These are phyloP conservation scores for Yarrowia sp. DNA, from an alignment of 805 yeast genomes.

Conservation along the genomic window DNA sequence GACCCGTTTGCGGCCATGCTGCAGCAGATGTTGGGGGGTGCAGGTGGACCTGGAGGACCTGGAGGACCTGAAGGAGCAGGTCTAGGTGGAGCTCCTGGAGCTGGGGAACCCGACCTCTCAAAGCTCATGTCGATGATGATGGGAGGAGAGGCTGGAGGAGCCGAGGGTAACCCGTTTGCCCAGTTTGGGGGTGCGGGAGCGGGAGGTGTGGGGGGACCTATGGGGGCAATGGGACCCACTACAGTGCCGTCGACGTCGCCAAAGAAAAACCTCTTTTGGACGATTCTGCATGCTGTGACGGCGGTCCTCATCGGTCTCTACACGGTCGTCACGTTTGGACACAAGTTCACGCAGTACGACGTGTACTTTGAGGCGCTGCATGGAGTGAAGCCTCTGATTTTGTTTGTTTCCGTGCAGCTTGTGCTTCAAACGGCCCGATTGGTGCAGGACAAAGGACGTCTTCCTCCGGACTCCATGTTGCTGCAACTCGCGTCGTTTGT, in stretches of 20 bases:
- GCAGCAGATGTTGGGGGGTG: slow-evolving; percentile 15
- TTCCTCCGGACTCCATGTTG: slow-evolving; percentile 15
- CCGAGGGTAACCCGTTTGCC: not conserved
- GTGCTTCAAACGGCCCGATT: slow-evolving; percentile 11
- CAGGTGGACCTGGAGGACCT: not conserved
- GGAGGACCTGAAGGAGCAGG: not conserved
- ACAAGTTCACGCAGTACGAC: not conserved
- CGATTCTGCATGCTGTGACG: not conserved
- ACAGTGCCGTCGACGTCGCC: not conserved
- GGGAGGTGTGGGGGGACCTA: not conserved
- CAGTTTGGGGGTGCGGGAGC: not conserved
- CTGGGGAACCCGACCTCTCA: slow-evolving; percentile 1
- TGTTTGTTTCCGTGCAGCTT: slow-evolving; percentile 9
- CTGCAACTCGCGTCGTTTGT: slow-evolving; percentile 3
- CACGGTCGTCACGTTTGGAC: not conserved
- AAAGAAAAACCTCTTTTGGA: not conserved
- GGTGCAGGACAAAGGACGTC: slow-evolving; percentile 20
- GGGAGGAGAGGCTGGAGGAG: slow-evolving; percentile 14
- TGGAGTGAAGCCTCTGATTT: slow-evolving; percentile 4
- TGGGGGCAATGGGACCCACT: not conserved
- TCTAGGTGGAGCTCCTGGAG: not conserved
- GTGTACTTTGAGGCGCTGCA: not conserved
- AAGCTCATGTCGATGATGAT: slow-evolving; percentile 23
- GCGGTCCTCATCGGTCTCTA: slow-evolving; percentile 12
- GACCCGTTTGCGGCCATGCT: slow-evolving; percentile 19